Base-by-base conservation (phyloP, 75 land plant species). In the Picea sitchensis region DNA sequence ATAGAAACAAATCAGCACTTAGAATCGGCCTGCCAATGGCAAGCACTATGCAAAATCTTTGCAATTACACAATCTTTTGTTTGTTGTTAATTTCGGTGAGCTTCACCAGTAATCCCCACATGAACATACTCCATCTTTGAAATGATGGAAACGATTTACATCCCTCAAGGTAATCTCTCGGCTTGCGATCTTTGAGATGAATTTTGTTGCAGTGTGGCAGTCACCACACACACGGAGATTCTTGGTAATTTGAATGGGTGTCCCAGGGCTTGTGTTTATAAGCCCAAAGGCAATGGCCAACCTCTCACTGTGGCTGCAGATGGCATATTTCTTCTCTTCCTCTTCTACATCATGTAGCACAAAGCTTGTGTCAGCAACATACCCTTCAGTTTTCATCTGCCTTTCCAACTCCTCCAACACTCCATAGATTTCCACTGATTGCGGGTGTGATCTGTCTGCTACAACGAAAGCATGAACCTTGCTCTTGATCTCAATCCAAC, bases 211-310 rank as follows among this genome's bases (percentile, higher is more conserved):
- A 54, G 30, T 81, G 47, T 82, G 84, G 76, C 83, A 82, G 21
- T 67, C 60, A 58, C 58, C 83, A 58, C 75, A 47, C 1, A 81
- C 75, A 2, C 83, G 61, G 30, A 71, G 31, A 51, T 82, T 71
- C 21, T 82, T 82, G 23, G 82, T 60, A 58, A 71, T 30, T 21
- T 61, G 51, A 82, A 82, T 57, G 36, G 75, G 56, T n/a, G 77
- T 80, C 36, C 76, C 84, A 20, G 76, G 82, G 47, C 83, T 83
- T 80, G 82, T 81, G 81, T 41, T 82, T 32, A 67, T 31, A 47
- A 82, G 71, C 26, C 84, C 84, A 68, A 63, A 82, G 41, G 83
- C 83, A 71, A 82, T 82, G 57, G 83, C 83, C 54, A 82, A 30
- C 83, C 65, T 82, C 34, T 82, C 83, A 54, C 83, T 65, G 54